Evolutionary conservation across 2,329 filamentous ascomycete genomes (phyloP), one percentile per base, ranked within the genome.

Genomic region (Cladosporium sp.): DNA sequence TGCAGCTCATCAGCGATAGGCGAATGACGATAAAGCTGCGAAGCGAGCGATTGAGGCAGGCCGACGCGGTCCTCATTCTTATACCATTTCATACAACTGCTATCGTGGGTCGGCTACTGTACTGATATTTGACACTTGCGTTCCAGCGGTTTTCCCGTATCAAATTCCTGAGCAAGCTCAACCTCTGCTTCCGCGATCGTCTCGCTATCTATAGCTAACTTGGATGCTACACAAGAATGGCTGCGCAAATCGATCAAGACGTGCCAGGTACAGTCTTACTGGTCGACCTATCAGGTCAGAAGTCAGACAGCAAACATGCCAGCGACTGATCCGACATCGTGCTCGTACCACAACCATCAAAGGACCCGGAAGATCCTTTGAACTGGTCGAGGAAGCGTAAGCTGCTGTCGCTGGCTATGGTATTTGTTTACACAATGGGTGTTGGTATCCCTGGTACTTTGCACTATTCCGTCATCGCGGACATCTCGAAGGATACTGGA

Each of bases 401-500:
- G 60, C 52, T 73, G 5, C 56, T 77, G 25, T 76, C 76, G 0
- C 74, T 75, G 1, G 66, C 73, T 4, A 77, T 73, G 59, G 64
- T 66, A 55, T 76, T 74, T 63, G 70, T 79, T 15, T 82, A 81
- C 63, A 77, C 75, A 1, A 71, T 80, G 50, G 77, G 77, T 67
- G 74, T 75, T 15, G 80, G 79, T 15, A 78, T 82, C 39, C 73
- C 80, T 3, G 72, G 72, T 22, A 75, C 79, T 1, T 73, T 77
- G 8, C 75, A 80, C 17, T 82, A 82, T 62, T 78, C 75, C 7
- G 76, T 82, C 6, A 69, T 82, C 7, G 75, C 75, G 5, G 76
- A 76, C 12, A 78, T 83, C 40, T 75, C 74, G 7, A 67, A 73
- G 42, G 76, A 77, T 20, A 79, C 78, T 1, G 78, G 75, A 5